phyloP scores from a whole-genome alignment of 352 stramenopile genomes.

The Phytophthora uliginosa region DNA sequence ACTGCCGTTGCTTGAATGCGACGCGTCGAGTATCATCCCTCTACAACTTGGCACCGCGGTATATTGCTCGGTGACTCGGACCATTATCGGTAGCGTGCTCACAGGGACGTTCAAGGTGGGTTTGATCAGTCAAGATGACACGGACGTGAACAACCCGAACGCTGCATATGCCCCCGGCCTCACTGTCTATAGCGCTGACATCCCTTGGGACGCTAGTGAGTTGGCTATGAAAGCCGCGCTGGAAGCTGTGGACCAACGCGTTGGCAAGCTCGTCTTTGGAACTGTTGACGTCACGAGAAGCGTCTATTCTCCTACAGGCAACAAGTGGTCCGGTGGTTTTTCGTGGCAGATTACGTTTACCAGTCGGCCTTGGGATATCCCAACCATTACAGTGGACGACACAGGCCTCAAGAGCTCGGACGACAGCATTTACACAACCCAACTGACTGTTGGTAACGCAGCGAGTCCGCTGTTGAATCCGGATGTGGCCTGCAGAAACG shows the following conservation, averaged over 20 bases:
- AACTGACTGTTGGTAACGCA: conserved; percentile 58
- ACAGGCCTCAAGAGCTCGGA: neutral
- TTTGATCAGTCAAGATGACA: conserved; percentile 54
- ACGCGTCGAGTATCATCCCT: neutral
- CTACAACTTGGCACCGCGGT: neutral
- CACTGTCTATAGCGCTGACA: conserved; percentile 24
- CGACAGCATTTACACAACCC: neutral
- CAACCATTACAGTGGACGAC: conserved; percentile 62
- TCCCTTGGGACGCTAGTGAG: conserved; percentile 87
- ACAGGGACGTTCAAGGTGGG: conserved; percentile 70
- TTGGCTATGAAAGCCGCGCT: conserved; percentile 64
- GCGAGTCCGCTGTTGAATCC: conserved; percentile 43
- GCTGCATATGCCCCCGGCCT: neutral
- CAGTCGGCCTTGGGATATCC: conserved; percentile 86
- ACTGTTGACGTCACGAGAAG: conserved; percentile 83
- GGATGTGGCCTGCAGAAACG: conserved; percentile 79
- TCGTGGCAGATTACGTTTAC: conserved; percentile 96
- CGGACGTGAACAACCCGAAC: neutral
- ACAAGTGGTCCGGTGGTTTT: conserved; percentile 95
- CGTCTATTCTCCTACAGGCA: conserved; percentile 83
- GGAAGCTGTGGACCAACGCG: conserved; percentile 41
- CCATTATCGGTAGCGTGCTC: conserved; percentile 74
- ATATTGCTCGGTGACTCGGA: conserved; percentile 20
- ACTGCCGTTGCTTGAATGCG: conserved; percentile 64
- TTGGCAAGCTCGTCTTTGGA: conserved; percentile 84